Evolutionary conservation across 2,329 filamentous ascomycete species (phyloP).

Genomic region (Colletotrichum tofieldiae): DNA sequence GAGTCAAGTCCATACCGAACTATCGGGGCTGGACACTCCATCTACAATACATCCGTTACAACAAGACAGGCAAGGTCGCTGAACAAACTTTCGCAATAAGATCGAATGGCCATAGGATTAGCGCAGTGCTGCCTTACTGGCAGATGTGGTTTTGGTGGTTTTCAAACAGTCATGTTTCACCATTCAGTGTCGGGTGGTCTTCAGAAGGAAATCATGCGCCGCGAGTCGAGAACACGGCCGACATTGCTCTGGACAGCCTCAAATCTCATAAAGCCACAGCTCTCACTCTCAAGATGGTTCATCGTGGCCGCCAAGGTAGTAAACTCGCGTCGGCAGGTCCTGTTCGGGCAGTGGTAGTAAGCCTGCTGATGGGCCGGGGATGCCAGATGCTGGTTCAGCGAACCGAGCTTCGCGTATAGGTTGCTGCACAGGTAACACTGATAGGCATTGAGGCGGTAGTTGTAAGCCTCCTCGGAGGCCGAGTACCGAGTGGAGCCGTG

Average conservation of each 20-base stretch:
- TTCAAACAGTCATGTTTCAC: neutral
- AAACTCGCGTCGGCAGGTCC: conserved; percentile 54
- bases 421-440: conserved; percentile 70
- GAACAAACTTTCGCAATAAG: neutral
- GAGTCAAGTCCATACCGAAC: neutral
- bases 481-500: conserved; percentile 52
- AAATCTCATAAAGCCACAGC: conserved; percentile 56
- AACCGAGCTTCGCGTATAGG: conserved; percentile 19
- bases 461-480: conserved; percentile 60
- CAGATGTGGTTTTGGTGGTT: neutral
- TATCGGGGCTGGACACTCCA: neutral
- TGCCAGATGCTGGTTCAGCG: conserved; percentile 68
- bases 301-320: conserved; percentile 56
- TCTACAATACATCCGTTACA: neutral
- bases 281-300: conserved; percentile 62
- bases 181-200: neutral
- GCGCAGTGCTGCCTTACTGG: neutral
- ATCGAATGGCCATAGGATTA: neutral
- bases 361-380: conserved; percentile 60
- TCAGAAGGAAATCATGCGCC: conserved; percentile 2
- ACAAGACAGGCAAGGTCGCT: neutral
- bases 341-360: conserved; percentile 59
- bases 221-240: conserved; percentile 8
- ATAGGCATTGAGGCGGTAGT: neutral
- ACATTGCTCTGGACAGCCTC: conserved; percentile 50